Evolutionary conservation across 345 rosid species (phyloP), one percentile per base, ranked within the genome.

Genomic region (Corchorus olitorius): DNA sequence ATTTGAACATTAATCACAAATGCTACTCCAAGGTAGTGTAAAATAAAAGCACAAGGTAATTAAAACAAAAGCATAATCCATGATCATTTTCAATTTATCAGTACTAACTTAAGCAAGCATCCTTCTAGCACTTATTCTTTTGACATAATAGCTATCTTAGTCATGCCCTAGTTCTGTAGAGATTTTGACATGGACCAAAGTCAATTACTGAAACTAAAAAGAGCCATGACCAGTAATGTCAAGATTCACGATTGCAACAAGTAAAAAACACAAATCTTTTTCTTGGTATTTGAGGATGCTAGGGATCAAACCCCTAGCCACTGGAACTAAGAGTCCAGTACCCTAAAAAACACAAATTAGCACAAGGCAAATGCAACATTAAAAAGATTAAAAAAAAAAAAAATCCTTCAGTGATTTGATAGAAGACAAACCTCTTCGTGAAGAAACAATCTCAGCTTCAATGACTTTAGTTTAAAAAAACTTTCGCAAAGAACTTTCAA

Each of bases 401-500:
- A 7, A 52, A 22, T n/a, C 37, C 10, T 39, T 54, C 35, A 39
- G 0, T 9, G 20, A 37, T 34, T n/a, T 1, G 9, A 48, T 11
- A 50, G 7, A 39, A 58, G 62, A 80, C 79, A 82, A 79, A 93
- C 98, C 97, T 92, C 87, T 75, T 96, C 97, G 75, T 88, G 82
- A 41, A 93, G 86, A 82, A 82, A 91, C 52, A 96, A 41, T 77
- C 83, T 91, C 62, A 84, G 86, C 85, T 83, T 88, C 67, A 80
- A 65, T 0, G 88, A 83, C 86, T 85, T 88, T 64, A 93, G 90
- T 70, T 88, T 92, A 84, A 90, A 92, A 78, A 93, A 87, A 73
- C 82, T 92, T 79, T 91, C 97, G 81, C 95, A 93, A 39, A 96
- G 88, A 52, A 84, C 84, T 80, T 91, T 96, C 48, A 96, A 84